phyloP scores from a whole-genome alignment of 305 asterid genomes.

The Fraxinus angustifolia region DNA sequence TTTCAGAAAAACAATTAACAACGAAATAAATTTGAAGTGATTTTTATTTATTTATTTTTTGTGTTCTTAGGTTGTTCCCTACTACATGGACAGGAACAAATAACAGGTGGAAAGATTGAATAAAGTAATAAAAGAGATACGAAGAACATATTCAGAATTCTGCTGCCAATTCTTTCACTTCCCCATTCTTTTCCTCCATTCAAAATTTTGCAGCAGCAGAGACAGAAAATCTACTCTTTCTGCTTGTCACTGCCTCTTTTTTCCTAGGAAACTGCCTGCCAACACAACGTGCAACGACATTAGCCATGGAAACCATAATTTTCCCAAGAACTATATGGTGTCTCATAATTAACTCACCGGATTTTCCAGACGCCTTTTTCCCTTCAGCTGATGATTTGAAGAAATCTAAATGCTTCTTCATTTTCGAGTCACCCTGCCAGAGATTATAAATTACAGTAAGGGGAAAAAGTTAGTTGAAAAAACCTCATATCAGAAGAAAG shows the following conservation, averaged over 20 bases:
- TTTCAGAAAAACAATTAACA: not conserved
- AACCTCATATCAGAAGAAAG: not conserved
- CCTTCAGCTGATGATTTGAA: conserved; percentile 49
- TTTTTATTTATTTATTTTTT: conserved; percentile 10
- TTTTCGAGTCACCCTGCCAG: conserved; percentile 42
- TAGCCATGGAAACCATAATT: conserved; percentile 1
- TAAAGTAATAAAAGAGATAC: conserved; percentile 32
- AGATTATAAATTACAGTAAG: not conserved
- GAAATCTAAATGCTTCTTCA: conserved; percentile 53
- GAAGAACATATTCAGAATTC: conserved; percentile 45
- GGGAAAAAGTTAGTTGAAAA: not conserved
- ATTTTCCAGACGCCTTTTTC: conserved; percentile 23
- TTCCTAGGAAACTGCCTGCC: conserved; percentile 54
- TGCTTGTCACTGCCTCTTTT: conserved; percentile 50
- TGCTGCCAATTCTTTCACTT: conserved; percentile 28
- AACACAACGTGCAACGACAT: not conserved
- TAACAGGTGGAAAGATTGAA: conserved; percentile 27
- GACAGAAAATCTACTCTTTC: conserved; percentile 22
- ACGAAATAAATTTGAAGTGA: not conserved
- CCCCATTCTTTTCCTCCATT: conserved; percentile 30
- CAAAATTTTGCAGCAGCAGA: conserved; percentile 32
- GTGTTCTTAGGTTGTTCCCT: conserved; percentile 59
- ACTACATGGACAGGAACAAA: conserved; percentile 53
- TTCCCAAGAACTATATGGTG: not conserved
- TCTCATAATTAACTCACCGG: conserved; percentile 33